Percentiles rank a stretch among this genome's conserved stretches.
Evolutionary conservation across 73 alveolate species (phyloP).

Genomic region (Tetrahymena malaccensis): DNA sequence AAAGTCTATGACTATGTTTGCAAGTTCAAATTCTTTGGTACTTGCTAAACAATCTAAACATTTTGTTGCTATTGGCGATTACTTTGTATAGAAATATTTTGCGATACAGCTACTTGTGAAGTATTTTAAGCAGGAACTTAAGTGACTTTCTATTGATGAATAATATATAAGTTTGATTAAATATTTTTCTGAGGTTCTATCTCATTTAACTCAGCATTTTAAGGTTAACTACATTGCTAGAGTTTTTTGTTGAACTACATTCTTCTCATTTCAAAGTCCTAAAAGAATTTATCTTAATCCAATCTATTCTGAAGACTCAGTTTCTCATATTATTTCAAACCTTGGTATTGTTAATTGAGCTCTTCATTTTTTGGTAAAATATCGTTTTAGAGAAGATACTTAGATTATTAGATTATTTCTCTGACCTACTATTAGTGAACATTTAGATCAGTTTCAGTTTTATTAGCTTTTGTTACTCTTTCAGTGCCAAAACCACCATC

Average conservation of each 20-base stretch:
- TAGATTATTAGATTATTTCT: neutral
- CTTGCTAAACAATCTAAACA: neutral
- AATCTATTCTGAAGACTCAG: neutral
- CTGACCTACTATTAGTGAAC: neutral
- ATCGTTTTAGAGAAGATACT: neutral
- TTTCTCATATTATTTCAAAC: neutral
- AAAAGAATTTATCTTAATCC: neutral
- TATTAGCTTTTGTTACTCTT: neutral
- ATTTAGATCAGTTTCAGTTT: neutral
- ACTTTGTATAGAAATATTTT: neutral
- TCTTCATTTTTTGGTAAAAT: neutral
- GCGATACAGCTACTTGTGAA: neutral
- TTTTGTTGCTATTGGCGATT: neutral
- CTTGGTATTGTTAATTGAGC: neutral
- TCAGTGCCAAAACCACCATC: neutral
- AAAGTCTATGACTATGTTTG: neutral
- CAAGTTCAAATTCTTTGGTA: neutral
- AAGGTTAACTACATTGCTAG: neutral
- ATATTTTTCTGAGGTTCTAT: neutral
- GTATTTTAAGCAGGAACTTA: neutral
- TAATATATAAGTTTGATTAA: neutral
- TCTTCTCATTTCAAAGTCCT: neutral
- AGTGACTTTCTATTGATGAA: neutral
- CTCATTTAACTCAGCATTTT: neutral
- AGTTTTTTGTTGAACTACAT: neutral